Evolutionary conservation across 2,329 filamentous ascomycete species (phyloP).

Genomic region (Fusarium sp.): DNA sequence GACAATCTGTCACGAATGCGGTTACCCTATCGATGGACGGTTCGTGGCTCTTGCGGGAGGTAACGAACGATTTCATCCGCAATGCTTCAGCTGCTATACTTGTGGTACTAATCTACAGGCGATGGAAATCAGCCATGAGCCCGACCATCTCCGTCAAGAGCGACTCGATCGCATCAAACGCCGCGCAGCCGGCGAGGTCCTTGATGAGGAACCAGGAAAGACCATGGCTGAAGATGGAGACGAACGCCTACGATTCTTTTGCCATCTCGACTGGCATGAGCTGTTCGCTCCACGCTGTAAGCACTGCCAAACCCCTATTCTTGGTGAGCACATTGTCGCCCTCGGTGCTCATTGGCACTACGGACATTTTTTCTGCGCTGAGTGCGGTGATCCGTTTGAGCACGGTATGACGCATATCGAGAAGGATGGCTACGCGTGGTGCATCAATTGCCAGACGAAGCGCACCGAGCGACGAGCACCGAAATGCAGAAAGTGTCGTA

Average conservation of each 20-base stretch:
- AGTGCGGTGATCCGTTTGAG: constrained; percentile 96
- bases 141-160: constrained; percentile 74
- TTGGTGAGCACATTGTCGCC: constrained; percentile 93
- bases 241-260: constrained; percentile 85
- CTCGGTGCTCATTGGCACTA: constrained; percentile 97
- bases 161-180: constrained; percentile 78
- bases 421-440: constrained; percentile 98
- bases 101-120: constrained; percentile 92
- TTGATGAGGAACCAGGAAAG: constrained; percentile 71
- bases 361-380: constrained; percentile 98
- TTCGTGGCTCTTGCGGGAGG: constrained; percentile 85
- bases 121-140: constrained; percentile 95
- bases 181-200: constrained; percentile 66
- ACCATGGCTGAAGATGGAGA: constrained; percentile 79
- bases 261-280: constrained; percentile 99
- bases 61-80: constrained; percentile 83
- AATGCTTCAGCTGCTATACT: constrained; percentile 90
- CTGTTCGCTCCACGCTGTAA: constrained; percentile 92
- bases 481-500: constrained; percentile 87
- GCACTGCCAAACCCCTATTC: constrained; percentile 95
- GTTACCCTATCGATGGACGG: constrained; percentile 85
- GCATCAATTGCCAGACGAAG: constrained; percentile 90
- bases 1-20: constrained; percentile 85
- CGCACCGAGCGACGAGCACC: constrained; percentile 88
- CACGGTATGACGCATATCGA: constrained; percentile 79